Evolutionary conservation across 2,329 filamentous ascomycete genomes (phyloP).

Genomic region (Fusarium chaquense): DNA sequence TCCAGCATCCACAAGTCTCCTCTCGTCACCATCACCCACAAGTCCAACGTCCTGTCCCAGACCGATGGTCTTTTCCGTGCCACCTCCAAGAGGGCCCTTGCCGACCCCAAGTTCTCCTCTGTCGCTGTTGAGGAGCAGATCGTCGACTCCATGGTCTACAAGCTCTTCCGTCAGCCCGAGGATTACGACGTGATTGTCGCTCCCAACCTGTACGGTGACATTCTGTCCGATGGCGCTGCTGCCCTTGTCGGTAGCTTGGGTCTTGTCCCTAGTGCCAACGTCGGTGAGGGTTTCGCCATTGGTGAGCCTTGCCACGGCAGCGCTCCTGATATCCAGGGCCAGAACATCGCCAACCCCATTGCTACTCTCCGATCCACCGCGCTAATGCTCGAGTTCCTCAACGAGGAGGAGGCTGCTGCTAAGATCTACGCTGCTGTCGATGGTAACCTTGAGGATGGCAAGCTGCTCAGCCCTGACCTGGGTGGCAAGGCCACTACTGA

Average conservation of each 20-base stretch:
- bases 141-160: conserved; percentile 99
- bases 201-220: conserved; percentile 97
- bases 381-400: conserved; percentile 95
- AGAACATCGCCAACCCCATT: conserved; percentile 95
- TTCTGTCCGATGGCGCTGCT: conserved; percentile 93
- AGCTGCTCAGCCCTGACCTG: conserved; percentile 87
- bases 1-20: conserved; percentile 74
- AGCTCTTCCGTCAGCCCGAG: conserved; percentile 95
- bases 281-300: conserved; percentile 93
- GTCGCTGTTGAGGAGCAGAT: conserved; percentile 94
- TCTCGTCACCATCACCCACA: conserved; percentile 96
- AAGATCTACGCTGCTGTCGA: conserved; percentile 94
- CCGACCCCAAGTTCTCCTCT: conserved; percentile 70
- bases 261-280: conserved; percentile 94
- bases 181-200: conserved; percentile 98
- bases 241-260: conserved; percentile 93
- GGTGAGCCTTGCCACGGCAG: conserved; percentile 98
- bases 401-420: conserved; percentile 86
- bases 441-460: conserved; percentile 85
- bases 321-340: conserved; percentile 94
- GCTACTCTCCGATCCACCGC: conserved; percentile 91
- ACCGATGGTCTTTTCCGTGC: conserved; percentile 96
- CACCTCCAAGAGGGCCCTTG: conserved; percentile 79
- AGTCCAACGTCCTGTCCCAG: conserved; percentile 96
- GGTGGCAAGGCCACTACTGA: conserved; percentile 88